These are phyloP conservation scores for Phascolomyces articulosus DNA, from an alignment of 371 early-diverging fungal species.

Conservation along the genomic window DNA sequence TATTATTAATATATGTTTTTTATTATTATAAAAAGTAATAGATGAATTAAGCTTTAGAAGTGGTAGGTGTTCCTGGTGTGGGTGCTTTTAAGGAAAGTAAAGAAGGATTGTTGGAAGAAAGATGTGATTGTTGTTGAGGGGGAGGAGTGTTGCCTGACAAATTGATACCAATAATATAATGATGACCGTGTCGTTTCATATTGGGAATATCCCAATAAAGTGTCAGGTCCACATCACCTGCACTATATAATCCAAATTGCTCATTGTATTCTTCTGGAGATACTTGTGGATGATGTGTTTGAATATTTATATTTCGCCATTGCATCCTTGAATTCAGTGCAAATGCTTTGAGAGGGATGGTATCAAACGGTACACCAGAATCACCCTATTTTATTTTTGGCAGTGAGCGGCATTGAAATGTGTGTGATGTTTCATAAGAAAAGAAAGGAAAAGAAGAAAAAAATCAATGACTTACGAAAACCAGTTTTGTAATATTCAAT, in stretches of 20 bases:
- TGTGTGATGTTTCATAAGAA: background rate
- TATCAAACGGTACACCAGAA: conserved; percentile 35
- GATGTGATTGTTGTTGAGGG: background rate
- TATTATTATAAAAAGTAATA: no score
- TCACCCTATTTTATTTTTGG: conserved; percentile 25
- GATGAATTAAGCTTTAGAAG: background rate
- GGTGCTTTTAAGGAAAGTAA: no score
- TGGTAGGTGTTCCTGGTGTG: no score
- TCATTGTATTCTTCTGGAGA: conserved; percentile 44
- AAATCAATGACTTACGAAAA: conserved; percentile 45
- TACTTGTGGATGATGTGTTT: conserved; percentile 67
- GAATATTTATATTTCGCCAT: conserved; percentile 69
- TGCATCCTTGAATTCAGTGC: conserved; percentile 71
- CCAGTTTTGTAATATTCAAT: conserved; percentile 40
- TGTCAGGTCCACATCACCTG: conserved; percentile 85
- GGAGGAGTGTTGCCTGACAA: conserved; percentile 35
- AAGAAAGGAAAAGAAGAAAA: no score
- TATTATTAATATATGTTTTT: background rate
- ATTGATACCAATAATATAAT: conserved; percentile 89
- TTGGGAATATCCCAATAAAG: conserved; percentile 83
- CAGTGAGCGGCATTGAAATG: background rate
- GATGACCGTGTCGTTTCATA: conserved; percentile 72
- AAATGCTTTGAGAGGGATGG: conserved; percentile 64
- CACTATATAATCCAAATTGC: conserved; percentile 77
- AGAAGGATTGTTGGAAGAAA: background rate